Evolutionary conservation across 768 basidiomycete species (phyloP).

Genomic region (Agrocybe pediades): DNA sequence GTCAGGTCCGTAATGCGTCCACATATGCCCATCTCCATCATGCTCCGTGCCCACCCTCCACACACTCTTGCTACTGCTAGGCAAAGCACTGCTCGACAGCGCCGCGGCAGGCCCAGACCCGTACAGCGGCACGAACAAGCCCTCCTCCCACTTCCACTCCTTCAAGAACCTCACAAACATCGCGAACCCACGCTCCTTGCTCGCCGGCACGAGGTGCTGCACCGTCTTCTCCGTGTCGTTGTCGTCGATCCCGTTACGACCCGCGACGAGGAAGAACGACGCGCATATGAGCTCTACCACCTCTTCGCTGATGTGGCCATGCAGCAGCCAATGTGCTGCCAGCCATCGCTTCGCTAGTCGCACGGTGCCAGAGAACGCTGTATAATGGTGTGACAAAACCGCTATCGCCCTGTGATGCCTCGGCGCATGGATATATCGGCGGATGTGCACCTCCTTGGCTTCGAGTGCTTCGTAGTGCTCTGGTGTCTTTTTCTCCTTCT

Average conservation of each 20-base stretch:
- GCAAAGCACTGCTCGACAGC: conserved; percentile 23
- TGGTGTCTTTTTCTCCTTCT: conserved; percentile 37
- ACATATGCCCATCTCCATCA: conserved; percentile 73
- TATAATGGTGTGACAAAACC: conserved; percentile 74
- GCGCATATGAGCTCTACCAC: conserved; percentile 87
- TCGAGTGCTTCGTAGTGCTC: conserved; percentile 58
- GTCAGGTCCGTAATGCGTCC: conserved; percentile 72
- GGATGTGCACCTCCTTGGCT: conserved; percentile 60
- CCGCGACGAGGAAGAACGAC: conserved; percentile 67
- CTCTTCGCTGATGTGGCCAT: conserved; percentile 72
- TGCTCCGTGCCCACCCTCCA: conserved; percentile 83
- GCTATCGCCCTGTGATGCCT: conserved; percentile 85
- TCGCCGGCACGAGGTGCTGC: conserved; percentile 57
- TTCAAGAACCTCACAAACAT: conserved; percentile 70
- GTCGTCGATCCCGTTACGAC: conserved; percentile 29
- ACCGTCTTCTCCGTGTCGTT: conserved; percentile 33
- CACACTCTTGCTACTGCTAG: conserved; percentile 40
- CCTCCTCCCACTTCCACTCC: conserved; percentile 83
- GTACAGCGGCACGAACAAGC: conserved; percentile 76
- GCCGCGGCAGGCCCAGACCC: conserved; percentile 17
- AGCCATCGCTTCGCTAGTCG: conserved; percentile 94
- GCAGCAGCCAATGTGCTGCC: conserved; percentile 84
- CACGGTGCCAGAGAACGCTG: conserved; percentile 82
- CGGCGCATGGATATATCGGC: conserved; percentile 80
- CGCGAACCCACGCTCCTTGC: conserved; percentile 82